phyloP scores from a whole-genome alignment of 2,329 filamentous ascomycete genomes.

The Alternaria tenuissima region DNA sequence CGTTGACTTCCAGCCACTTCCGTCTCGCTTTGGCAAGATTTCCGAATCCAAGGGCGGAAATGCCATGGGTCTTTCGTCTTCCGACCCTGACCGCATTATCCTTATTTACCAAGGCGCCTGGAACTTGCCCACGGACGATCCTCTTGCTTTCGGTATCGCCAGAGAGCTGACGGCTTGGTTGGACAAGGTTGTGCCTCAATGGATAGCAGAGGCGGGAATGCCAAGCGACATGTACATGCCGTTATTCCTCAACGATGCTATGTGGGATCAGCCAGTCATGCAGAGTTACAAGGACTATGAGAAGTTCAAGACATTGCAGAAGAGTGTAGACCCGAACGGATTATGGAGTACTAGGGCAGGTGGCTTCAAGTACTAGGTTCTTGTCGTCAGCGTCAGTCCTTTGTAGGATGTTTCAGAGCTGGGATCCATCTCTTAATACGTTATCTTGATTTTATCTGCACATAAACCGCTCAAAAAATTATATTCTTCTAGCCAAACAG shows the following conservation, averaged over 20 bases:
- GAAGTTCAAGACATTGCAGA: conserved; percentile 33
- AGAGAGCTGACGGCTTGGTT: conserved; percentile 34
- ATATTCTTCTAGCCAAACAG: neutral
- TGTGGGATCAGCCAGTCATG: conserved; percentile 30
- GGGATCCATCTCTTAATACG: neutral
- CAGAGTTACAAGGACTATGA: conserved; percentile 29
- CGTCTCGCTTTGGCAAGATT: conserved; percentile 25
- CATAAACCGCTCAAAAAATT: neutral
- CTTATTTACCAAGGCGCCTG: conserved; percentile 34
- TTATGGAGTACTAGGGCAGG: conserved; percentile 31
- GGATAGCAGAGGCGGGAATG: conserved; percentile 35
- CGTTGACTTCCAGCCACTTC: conserved; percentile 38
- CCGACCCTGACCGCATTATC: conserved; percentile 31
- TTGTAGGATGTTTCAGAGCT: neutral
- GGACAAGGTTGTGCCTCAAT: conserved; percentile 28
- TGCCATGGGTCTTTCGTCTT: conserved; percentile 33
- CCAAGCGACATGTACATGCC: conserved; percentile 24
- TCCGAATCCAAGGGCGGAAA: conserved; percentile 33
- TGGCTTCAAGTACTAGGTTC: conserved; percentile 31
- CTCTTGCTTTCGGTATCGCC: conserved; percentile 18
- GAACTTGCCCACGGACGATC: conserved; percentile 25
- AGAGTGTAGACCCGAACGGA: conserved; percentile 30
- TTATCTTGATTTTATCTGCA: neutral
- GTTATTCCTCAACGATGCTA: conserved; percentile 37
- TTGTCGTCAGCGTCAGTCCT: neutral